Evolutionary conservation across 768 basidiomycete species (phyloP), one percentile per base, ranked within the genome.

Genomic region (Austroboletus festivus): DNA sequence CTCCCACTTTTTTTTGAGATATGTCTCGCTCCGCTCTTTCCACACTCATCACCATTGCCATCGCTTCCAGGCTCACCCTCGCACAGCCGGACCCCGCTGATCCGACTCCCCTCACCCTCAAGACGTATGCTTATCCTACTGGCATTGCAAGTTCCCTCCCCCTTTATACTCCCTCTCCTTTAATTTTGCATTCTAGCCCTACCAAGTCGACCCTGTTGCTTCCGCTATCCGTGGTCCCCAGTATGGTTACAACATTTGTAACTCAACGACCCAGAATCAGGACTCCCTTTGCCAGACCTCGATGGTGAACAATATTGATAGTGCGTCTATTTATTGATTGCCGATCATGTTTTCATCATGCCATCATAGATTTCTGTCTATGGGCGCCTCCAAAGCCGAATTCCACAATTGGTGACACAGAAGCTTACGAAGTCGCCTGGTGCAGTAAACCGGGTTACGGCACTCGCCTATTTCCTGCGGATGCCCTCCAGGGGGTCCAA

Each of bases 391-490:
- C 73, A 0, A 56, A 55, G 0, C 68, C 76, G 1, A 72, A 79
- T 58, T 71, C 76, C 12, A 65, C 69, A 12, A 83, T 92, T 34
- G 84, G 77, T 40, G 77, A 86, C 52, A 74, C 76, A 9, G 91
- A 93, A 61, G 81, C 74, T 20, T 68, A 73, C 45, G 83, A 79
- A 57, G 83, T 93, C 19, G 81, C 86, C 1, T 93, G 79, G 76
- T 93, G 89, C 65, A 78, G 81, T 12, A 78, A 82, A 63, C 64
- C 76, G 1, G 78, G 76, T 4, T 75, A 76, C 48, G 89, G 89
- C 1, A 80, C 86, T 2, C 85, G 89, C 48, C 59, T 85, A 42
- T 86, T 93, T 21, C 85, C 86, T 5, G 67, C 54, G 0, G 83
- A 83, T 22, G 75, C 86, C 21, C 62, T 91, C 22, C 63, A 65